Evolutionary conservation across 2,329 filamentous ascomycete species (phyloP).

Genomic region (Ascochyta viciae-villosae): DNA sequence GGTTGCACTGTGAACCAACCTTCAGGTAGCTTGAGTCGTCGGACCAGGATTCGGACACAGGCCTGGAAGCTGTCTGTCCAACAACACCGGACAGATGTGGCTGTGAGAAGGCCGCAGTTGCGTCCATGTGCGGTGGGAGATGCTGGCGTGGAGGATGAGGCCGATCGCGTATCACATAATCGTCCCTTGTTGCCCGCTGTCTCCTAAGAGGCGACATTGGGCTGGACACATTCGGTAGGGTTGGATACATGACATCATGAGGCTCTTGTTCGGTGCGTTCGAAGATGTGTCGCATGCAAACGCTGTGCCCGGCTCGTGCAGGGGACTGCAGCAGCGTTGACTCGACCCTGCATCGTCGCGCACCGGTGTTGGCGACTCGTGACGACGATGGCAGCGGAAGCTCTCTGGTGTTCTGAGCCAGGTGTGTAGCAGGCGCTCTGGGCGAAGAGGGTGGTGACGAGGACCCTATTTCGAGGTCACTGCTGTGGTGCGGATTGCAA

Average conservation of each 20-base stretch:
- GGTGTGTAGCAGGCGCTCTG: constrained; percentile 10
- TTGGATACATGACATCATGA: constrained; percentile 25
- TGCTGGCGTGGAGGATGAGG: neutral
- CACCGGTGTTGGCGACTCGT: constrained; percentile 30
- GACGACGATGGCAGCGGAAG: constrained; percentile 1
- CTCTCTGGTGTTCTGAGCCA: neutral
- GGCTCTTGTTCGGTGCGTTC: constrained; percentile 18
- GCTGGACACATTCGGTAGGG: constrained; percentile 35
- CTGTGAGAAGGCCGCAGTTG: too few relatives aligned
- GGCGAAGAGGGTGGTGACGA: constrained; percentile 1
- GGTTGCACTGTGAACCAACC: neutral
- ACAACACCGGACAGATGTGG: neutral
- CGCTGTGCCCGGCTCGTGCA: constrained; percentile 37
- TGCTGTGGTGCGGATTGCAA: constrained; percentile 3
- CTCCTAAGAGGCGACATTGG: constrained; percentile 7
- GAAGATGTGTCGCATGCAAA: constrained; percentile 41
- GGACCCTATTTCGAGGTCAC: neutral
- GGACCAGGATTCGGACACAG: constrained; percentile 36
- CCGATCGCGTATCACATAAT: neutral
- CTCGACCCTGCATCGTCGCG: constrained; percentile 30
- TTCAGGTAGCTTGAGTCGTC: constrained; percentile 37
- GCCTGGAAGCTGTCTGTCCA: neutral
- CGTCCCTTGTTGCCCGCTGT: neutral
- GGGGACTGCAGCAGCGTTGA: constrained; percentile 35
- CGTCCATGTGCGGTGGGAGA: too few relatives aligned